Conservation (phyloP, 306 rosid species). For the Abrus pulchellus region DNA sequence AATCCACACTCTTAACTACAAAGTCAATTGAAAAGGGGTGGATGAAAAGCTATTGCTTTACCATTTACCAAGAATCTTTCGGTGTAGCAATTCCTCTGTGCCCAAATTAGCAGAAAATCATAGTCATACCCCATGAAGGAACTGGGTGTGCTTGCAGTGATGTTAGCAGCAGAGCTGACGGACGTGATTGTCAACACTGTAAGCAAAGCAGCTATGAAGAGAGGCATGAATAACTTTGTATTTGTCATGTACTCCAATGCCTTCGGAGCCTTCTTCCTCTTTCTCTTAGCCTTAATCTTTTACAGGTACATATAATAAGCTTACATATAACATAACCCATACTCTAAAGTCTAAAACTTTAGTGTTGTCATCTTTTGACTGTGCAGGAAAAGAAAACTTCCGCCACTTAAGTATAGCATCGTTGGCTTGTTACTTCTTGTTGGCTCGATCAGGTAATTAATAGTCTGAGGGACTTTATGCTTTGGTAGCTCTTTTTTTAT, state of each 20-base stretch:
- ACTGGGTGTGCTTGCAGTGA: background rate
- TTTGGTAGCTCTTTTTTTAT: too few species aligned
- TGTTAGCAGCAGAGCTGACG: background rate
- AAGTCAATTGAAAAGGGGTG: too few species aligned
- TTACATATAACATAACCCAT: background rate
- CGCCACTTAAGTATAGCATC: background rate
- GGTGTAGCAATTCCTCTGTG: background rate
- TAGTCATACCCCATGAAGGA: conserved; percentile 1
- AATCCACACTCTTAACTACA: too few species aligned
- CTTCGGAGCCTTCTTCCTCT: background rate
- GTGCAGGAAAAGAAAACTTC: conserved; percentile 4
- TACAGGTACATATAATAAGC: background rate
- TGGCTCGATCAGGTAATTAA: background rate
- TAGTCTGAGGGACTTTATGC: background rate
- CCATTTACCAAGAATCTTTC: background rate
- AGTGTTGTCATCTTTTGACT: background rate
- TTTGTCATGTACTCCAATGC: conserved; percentile 17
- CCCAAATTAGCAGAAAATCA: background rate
- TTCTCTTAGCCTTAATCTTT: background rate
- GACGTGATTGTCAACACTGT: conserved; percentile 1
- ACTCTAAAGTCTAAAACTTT: background rate
- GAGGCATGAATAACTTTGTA: conserved; percentile 11
- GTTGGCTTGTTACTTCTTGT: background rate
- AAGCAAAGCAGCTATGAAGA: conserved; percentile 20
- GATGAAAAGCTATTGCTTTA: background rate